Evolutionary conservation across 2,329 filamentous ascomycete genomes (phyloP), one percentile per base, ranked within the genome.

Genomic region (Microcera coccophila): DNA sequence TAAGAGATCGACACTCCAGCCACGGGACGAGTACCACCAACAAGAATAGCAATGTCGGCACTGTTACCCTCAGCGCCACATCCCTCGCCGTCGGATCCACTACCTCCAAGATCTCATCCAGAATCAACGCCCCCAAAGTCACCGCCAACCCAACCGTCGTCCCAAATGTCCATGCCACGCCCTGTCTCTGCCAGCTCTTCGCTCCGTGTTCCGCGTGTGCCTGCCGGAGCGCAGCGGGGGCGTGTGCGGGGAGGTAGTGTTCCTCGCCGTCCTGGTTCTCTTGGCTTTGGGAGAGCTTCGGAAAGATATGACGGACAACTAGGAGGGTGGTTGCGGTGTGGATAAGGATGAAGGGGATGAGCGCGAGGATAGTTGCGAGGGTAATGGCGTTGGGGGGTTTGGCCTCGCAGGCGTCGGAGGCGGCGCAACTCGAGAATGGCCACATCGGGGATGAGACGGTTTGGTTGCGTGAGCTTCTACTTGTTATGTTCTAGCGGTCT

Each of bases 71-170:
- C 52, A 94, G 71, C 17, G 84, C 87, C 20, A 85, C 61, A 17
- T 76, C 78, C 45, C 88, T 75, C 11, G 86, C 87, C 22, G 72
- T 71, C 5, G 81, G 75, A 50, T 84, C 77, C n/a, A 88, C 75
- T 4, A 85, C 74, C 57, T 88, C 87, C 19, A 86, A 82, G 33
- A 95, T 87, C 65, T 95, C 89, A 55, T 87, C 89, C 8, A 95
- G 75, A 35, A 95, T 86, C 52, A 95, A 69, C 65, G 90, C 84
- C 3, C 82, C 87, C 35, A 95, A 72, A 2, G 91, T 86, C 28
- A 84, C 78, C 5, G 88, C 85, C 8, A 94, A 74, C 1, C 81
- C 87, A 26, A 93, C 79, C 9, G 87, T 94, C 1, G 81, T 76
- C 5, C 86, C 82, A 63, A 94, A 94, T 2, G 85, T 81, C 44